Base-by-base conservation (phyloP, 208 protist genomes). In the Wallacemonas sp. region DNA sequence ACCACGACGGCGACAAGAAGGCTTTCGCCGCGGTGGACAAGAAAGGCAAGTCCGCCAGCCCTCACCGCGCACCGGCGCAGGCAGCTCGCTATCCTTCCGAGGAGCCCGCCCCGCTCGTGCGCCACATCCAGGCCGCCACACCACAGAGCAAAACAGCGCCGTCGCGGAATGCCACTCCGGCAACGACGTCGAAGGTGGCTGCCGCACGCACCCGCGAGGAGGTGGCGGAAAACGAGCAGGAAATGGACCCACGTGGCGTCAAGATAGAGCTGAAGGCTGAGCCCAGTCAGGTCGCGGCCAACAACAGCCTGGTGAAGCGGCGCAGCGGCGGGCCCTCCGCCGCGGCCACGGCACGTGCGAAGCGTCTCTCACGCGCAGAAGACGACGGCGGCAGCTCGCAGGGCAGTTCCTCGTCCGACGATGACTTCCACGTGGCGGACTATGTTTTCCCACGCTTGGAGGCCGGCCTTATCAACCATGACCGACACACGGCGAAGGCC, bases 371-470 rank as follows among this genome's bases (percentile, higher is more conserved):
- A 53, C 52, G 17, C 67, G 60, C 1, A 26, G 52, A 39, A 3
- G 67, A 48, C 15, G 45, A 66, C 2, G 19, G 19, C 34, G 46
- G 45, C 2, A 59, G 15, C 17, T 3, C 34, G 29, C 33, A 42
- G 19, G n/a, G 12, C 4, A 33, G 29, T 34, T 52, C 33, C 37
- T 21, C 13, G 19, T 42, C 39, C 3, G 65, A 71, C 24, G 54
- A 57, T 13, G 55, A 63, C 2, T 38, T 22, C 29, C 34, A 33
- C 27, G 15, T 58, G 8, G 34, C 24, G 15, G 54, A 52, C 38
- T 63, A 76, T 46, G 19, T 70, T 4, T 54, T 61, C 26, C 81
- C 81, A 0, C 81, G 81, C n/a, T 46, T 88, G 10, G 71, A 88
- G 39, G 45, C 64, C 0, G 63, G 45, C n/a, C 55, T 88, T 24